Conservation (phyloP, 805 yeast species). For the Wickerhamomyces rabaulensis region DNA sequence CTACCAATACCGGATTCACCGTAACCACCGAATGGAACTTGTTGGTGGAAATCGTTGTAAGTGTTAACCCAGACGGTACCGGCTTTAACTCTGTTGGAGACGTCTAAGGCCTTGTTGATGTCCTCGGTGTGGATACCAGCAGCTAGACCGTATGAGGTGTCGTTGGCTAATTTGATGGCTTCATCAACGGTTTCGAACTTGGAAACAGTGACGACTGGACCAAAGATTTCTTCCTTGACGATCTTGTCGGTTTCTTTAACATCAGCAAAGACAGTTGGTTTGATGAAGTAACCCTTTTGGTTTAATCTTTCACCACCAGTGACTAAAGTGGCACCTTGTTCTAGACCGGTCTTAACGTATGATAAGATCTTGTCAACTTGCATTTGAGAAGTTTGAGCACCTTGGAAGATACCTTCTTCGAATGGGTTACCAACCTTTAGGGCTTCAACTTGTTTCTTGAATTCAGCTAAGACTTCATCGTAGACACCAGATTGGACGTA, state of each 20-base stretch:
- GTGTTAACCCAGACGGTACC: constrained; percentile 94
- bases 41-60: constrained; percentile 80
- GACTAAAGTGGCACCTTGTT: constrained; percentile 76
- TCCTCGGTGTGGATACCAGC: constrained; percentile 85
- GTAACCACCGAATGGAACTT: constrained; percentile 91
- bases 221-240: constrained; percentile 78
- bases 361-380: constrained; percentile 76
- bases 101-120: constrained; percentile 69
- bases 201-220: constrained; percentile 84
- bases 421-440: constrained; percentile 81
- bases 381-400: constrained; percentile 82
- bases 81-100: constrained; percentile 68
- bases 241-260: constrained; percentile 63
- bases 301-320: constrained; percentile 65
- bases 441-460: constrained; percentile 47
- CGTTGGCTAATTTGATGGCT: constrained; percentile 72
- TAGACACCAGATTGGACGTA: constrained; percentile 82
- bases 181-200: constrained; percentile 83
- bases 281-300: constrained; percentile 60
- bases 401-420: constrained; percentile 73
- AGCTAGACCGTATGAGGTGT: constrained; percentile 79
- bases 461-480: constrained; percentile 64
- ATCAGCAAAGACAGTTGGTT: constrained; percentile 72
- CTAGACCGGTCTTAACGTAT: constrained; percentile 71
- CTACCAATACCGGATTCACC: constrained; percentile 90